A percentile compares a stretch with the other conserved stretches of the same genome.
Conservation (phyloP, 148 eudicot genomes). For the Bassia scoparia region DNA sequence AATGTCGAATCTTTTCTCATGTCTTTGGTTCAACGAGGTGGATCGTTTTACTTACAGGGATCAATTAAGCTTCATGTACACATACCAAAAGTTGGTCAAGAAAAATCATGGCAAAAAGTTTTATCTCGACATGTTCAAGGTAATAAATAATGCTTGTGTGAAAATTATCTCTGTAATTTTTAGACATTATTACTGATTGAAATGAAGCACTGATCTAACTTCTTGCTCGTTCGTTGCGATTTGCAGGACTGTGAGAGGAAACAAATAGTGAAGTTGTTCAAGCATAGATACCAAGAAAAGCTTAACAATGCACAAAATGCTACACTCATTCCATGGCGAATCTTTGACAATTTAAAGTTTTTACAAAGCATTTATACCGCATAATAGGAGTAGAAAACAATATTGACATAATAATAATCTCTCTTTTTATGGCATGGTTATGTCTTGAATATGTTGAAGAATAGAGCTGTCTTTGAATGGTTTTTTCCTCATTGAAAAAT, state of each 20-base stretch:
- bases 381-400: no score
- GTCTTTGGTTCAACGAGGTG: conserved; percentile 98
- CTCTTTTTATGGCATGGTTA: no score
- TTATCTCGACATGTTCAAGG: conserved; percentile 96
- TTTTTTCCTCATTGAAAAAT: no score
- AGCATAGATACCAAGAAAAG: conserved; percentile 71
- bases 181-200: conserved; percentile 6
- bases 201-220: conserved; percentile 3
- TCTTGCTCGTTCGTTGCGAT: conserved; percentile 10
- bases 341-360: neutral
- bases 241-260: conserved; percentile 96
- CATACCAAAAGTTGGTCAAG: conserved; percentile 84
- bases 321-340: conserved; percentile 8
- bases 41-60: conserved; percentile 95
- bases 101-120: conserved; percentile 77
- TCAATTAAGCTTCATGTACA: conserved; percentile 93
- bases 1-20: conserved; percentile 94
- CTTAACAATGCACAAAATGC: conserved; percentile 29
- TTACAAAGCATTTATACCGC: no score
- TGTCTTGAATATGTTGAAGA: no score
- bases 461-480: no score
- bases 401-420: no score
- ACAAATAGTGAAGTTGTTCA: conserved; percentile 73
- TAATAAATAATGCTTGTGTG: conserved; percentile 32
- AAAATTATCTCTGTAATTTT: neutral